phyloP scores from a whole-genome alignment of 371 early-diverging fungal species.

The Blakeslea trispora region DNA sequence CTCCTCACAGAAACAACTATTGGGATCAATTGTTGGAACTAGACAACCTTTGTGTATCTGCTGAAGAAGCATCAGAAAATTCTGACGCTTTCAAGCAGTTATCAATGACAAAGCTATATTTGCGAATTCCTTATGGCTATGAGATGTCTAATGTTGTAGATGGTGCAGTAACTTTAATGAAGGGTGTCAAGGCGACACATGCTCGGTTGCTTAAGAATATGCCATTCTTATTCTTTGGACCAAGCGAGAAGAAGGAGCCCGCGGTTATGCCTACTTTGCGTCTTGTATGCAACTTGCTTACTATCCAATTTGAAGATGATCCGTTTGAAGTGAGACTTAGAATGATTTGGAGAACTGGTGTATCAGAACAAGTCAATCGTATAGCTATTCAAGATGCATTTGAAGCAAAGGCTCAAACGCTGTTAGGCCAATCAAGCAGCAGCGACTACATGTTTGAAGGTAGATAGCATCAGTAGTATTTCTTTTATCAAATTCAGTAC shows the following conservation, averaged over 20 bases:
- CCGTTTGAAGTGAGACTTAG: constrained; percentile 60
- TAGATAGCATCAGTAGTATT: background rate
- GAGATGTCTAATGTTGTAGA: constrained; percentile 45
- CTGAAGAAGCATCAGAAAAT: constrained; percentile 25
- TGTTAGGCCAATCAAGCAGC: constrained; percentile 20
- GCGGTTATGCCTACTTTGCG: constrained; percentile 27
- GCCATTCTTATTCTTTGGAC: constrained; percentile 36
- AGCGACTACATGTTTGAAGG: constrained; percentile 13
- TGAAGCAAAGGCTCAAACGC: constrained; percentile 51
- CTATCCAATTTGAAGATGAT: constrained; percentile 54
- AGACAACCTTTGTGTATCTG: constrained; percentile 29
- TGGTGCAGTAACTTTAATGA: constrained; percentile 33
- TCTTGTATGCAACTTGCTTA: constrained; percentile 30
- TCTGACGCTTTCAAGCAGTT: constrained; percentile 18
- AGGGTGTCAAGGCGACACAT: constrained; percentile 38
- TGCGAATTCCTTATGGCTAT: constrained; percentile 46
- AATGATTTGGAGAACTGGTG: constrained; percentile 51
- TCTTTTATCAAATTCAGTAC: too few species aligned
- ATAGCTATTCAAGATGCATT: constrained; percentile 59
- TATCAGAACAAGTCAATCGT: constrained; percentile 54
- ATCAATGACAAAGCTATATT: constrained; percentile 28
- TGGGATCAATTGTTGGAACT: constrained; percentile 49
- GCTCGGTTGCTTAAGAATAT: constrained; percentile 27
- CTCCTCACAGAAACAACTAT: constrained; percentile 15
- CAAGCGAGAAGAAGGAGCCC: constrained; percentile 29